Percentiles rank a stretch among this genome's conserved stretches.
Conservation (phyloP, 83 land plant genomes). For the Thuja plicata region DNA sequence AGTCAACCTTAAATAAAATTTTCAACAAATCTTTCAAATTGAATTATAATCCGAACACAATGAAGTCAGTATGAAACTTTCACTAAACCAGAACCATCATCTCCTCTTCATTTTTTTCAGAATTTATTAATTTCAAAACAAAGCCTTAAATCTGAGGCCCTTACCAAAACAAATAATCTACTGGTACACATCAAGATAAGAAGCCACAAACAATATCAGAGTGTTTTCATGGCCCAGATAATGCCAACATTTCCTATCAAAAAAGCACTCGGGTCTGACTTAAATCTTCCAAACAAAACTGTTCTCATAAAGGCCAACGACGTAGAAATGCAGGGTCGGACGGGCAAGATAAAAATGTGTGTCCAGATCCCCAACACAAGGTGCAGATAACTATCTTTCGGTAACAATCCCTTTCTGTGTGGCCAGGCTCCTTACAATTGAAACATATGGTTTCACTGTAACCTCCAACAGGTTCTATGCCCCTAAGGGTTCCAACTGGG, state of each 20-base stretch:
- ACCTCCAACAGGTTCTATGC: neutral
- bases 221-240: neutral
- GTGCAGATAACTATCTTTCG: slow-evolving; percentile 31
- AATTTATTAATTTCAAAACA: neutral
- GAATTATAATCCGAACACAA: neutral
- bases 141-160: neutral
- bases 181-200: neutral
- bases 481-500: neutral
- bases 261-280: neutral
- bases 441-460: neutral
- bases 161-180: neutral
- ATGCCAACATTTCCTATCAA: neutral
- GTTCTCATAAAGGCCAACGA: slow-evolving; percentile 17
- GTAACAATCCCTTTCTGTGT: neutral
- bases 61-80: neutral
- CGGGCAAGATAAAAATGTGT: slow-evolving; percentile 46
- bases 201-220: neutral
- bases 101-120: neutral
- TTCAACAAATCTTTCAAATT: neutral
- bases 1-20: neutral
- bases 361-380: slow-evolving; percentile 53
- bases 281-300: neutral
- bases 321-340: slow-evolving; percentile 38
- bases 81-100: neutral
- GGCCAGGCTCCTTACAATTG: slow-evolving; percentile 2